These are phyloP conservation scores for Aspergillus brasiliensis DNA, from an alignment of 2,329 filamentous ascomycete species.

Conservation along the genomic window DNA sequence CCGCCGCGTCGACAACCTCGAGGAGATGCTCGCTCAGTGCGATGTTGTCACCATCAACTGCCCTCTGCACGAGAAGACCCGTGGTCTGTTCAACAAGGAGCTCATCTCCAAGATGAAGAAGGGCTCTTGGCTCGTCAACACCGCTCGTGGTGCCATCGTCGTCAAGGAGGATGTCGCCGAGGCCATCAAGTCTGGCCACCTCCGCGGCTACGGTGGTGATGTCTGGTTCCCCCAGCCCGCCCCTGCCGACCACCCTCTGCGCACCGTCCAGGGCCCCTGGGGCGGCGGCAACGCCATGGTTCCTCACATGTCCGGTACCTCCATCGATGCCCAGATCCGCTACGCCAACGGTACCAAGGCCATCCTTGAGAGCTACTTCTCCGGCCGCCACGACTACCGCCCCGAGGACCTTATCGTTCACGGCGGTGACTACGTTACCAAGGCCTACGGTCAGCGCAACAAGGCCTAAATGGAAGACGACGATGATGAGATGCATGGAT, in stretches of 20 bases:
- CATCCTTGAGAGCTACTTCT: slow-evolving; percentile 90
- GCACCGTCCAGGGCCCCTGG: slow-evolving; percentile 90
- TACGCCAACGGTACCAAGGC: slow-evolving; percentile 86
- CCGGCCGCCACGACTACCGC: slow-evolving; percentile 82
- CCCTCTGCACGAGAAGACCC: slow-evolving; percentile 97
- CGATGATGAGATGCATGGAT: slow-evolving; percentile 17
- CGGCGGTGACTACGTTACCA: slow-evolving; percentile 90
- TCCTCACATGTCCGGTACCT: slow-evolving; percentile 97
- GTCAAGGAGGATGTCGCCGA: slow-evolving; percentile 99
- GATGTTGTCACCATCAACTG: slow-evolving; percentile 99
- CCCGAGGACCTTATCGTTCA: slow-evolving; percentile 89
- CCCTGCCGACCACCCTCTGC: slow-evolving; percentile 87
- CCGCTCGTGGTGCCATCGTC: slow-evolving; percentile 95
- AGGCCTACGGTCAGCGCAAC: slow-evolving; percentile 78
- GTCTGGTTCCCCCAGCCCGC: slow-evolving; percentile 97
- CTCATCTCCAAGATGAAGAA: slow-evolving; percentile 99
- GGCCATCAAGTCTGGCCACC: slow-evolving; percentile 84
- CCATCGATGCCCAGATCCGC: slow-evolving; percentile 94
- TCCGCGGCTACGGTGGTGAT: slow-evolving; percentile 53
- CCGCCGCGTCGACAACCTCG: slow-evolving; percentile 81
- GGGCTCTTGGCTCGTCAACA: slow-evolving; percentile 97
- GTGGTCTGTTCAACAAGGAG: slow-evolving; percentile 97
- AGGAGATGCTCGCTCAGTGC: slow-evolving; percentile 92
- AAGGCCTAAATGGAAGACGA: slow-evolving; percentile 20
- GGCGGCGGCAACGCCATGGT: slow-evolving; percentile 99